These are phyloP conservation scores for Phyllostachys edulis DNA, from an alignment of 176 grass and related monocot species.

Conservation along the genomic window DNA sequence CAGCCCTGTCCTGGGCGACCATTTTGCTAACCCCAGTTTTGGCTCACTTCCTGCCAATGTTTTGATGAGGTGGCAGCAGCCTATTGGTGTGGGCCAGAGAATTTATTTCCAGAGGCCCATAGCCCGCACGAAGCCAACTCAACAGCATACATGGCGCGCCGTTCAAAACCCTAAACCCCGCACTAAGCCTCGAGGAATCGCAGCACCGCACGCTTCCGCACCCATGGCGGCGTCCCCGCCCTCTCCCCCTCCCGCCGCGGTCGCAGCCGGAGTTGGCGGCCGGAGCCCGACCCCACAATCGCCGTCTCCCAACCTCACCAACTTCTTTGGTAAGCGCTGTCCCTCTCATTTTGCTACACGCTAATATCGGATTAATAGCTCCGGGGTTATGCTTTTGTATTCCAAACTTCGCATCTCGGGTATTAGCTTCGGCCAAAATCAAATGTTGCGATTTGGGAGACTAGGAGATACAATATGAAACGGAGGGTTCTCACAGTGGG, in stretches of 20 bases:
- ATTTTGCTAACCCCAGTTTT: no score
- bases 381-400: neutral
- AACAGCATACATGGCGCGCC: slow-evolving; percentile 20
- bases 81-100: no score
- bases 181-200: neutral
- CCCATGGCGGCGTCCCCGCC: slow-evolving; percentile 43
- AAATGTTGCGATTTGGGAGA: neutral
- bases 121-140: neutral
- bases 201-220: neutral
- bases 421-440: neutral
- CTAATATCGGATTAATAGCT: neutral
- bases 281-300: neutral
- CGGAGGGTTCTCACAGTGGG: neutral
- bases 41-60: no score
- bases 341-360: neutral
- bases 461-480: neutral
- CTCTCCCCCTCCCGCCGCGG: neutral
- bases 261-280: neutral
- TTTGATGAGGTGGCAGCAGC: no score
- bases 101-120: no score
- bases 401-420: neutral
- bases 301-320: slow-evolving; percentile 28
- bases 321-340: slow-evolving; percentile 36
- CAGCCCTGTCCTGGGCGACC: no score
- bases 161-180: slow-evolving; percentile 41